phyloP scores from a whole-genome alignment of 163 green algal genomes.

The Coccomyxa subellipsoidea region DNA sequence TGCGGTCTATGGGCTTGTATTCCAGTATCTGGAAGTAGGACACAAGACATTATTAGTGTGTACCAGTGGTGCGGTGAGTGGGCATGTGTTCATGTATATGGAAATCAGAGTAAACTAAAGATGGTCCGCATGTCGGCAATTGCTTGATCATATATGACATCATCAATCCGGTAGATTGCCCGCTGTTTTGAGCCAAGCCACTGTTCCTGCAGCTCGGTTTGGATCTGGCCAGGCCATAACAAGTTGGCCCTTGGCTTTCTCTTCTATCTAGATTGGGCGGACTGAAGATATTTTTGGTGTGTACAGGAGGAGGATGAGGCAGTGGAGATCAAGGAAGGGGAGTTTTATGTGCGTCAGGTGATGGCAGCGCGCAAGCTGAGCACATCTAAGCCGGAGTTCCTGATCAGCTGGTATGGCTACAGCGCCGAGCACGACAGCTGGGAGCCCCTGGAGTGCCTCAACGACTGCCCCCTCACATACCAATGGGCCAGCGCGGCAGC shows the following conservation, averaged over 20 bases:
- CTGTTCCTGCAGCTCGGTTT: no score
- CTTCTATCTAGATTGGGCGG: not conserved
- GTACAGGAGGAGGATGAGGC: not conserved
- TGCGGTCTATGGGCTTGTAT: no score
- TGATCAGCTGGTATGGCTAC: not conserved
- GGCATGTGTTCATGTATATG: no score
- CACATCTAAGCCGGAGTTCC: not conserved
- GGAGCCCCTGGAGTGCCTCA: not conserved
- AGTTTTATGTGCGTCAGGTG: not conserved
- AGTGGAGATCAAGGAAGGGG: not conserved
- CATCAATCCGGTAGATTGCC: no score
- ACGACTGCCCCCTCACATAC: not conserved
- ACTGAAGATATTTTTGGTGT: not conserved
- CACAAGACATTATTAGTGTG: no score
- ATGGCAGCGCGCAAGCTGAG: not conserved
- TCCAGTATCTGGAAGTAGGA: no score
- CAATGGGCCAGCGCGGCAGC: not conserved
- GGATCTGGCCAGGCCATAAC: not conserved
- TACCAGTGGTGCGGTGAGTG: no score
- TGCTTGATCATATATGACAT: no score
- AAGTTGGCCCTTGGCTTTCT: not conserved
- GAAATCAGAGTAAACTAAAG: no score
- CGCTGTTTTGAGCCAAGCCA: no score
- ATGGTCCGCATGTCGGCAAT: no score
- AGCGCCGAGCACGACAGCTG: not conserved